Evolutionary conservation across 106 monocot species (phyloP).

Genomic region (Triglochin maritima): DNA sequence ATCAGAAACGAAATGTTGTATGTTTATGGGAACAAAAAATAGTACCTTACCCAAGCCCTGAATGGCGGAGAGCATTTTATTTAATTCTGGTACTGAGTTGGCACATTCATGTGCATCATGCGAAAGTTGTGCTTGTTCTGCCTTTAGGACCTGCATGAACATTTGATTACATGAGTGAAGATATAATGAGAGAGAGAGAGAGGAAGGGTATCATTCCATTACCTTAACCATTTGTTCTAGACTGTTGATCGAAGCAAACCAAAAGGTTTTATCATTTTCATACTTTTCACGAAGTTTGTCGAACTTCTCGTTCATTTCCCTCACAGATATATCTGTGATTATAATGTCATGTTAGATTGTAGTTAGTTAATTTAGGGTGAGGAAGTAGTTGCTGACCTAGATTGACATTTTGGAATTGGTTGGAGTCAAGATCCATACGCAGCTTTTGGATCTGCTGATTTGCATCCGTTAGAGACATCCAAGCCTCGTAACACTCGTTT

Average conservation of each 20-base stretch:
- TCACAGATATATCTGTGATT: constrained; percentile 36
- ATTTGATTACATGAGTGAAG: not conserved
- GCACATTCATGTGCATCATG: constrained; percentile 64
- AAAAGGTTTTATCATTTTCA: constrained; percentile 24
- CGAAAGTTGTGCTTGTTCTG: constrained; percentile 52
- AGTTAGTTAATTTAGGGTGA: not conserved
- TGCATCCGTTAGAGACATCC: constrained; percentile 50
- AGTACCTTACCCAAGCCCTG: constrained; percentile 49
- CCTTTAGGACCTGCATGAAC: constrained; percentile 31
- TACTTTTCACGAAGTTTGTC: constrained; percentile 37
- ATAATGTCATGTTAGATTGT: not conserved
- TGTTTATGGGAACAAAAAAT: not conserved
- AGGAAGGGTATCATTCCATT: not conserved
- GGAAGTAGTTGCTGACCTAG: constrained; percentile 33
- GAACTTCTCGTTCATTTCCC: constrained; percentile 32
- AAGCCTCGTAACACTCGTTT: constrained; percentile 72
- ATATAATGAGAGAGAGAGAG: not conserved
- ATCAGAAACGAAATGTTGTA: constrained; percentile 2
- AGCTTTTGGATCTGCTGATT: constrained; percentile 54
- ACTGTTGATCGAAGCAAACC: not conserved
- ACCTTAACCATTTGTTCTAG: not conserved
- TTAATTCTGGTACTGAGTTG: constrained; percentile 58
- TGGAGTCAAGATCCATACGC: constrained; percentile 51
- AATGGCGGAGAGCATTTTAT: constrained; percentile 57
- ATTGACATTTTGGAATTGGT: constrained; percentile 32